Conservation (phyloP, 2,329 filamentous ascomycete species). For the Pezicula radicicola region DNA sequence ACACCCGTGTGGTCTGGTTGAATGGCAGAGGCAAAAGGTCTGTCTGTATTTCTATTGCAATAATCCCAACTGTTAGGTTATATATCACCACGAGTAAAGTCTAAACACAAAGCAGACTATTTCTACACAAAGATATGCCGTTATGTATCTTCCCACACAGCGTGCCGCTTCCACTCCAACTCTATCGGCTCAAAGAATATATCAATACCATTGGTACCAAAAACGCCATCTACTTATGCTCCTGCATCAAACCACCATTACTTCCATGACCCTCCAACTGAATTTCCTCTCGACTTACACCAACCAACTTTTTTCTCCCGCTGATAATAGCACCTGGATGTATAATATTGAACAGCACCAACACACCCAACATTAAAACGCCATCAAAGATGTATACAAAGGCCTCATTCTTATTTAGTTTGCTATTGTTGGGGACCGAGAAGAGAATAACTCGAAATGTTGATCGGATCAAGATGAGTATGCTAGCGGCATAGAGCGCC, state of each 20-base stretch:
- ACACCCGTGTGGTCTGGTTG: too few species aligned
- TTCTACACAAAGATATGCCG: too few species aligned
- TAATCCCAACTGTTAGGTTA: too few species aligned
- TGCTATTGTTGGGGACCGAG: constrained; percentile 34
- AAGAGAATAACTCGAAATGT: constrained; percentile 43
- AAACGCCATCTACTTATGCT: too few species aligned
- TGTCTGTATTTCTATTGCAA: too few species aligned
- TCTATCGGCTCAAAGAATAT: too few species aligned
- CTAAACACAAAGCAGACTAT: too few species aligned
- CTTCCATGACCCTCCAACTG: not conserved
- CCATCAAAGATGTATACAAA: constrained; percentile 41
- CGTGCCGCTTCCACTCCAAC: too few species aligned
- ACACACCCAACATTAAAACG: constrained; percentile 35
- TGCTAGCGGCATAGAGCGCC: constrained; percentile 34
- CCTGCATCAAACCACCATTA: not conserved
- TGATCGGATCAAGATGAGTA: constrained; percentile 40
- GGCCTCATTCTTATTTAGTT: constrained; percentile 36
- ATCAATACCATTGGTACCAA: too few species aligned
- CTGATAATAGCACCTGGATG: constrained; percentile 28
- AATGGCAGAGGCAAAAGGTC: too few species aligned
- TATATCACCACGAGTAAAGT: too few species aligned
- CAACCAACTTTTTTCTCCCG: not conserved
- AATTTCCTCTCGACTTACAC: constrained; percentile 3
- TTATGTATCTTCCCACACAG: too few species aligned
- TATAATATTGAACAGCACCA: constrained; percentile 30